phyloP scores from a whole-genome alignment of 176 grass and related monocot species.

The Rhynchospora breviuscula region DNA sequence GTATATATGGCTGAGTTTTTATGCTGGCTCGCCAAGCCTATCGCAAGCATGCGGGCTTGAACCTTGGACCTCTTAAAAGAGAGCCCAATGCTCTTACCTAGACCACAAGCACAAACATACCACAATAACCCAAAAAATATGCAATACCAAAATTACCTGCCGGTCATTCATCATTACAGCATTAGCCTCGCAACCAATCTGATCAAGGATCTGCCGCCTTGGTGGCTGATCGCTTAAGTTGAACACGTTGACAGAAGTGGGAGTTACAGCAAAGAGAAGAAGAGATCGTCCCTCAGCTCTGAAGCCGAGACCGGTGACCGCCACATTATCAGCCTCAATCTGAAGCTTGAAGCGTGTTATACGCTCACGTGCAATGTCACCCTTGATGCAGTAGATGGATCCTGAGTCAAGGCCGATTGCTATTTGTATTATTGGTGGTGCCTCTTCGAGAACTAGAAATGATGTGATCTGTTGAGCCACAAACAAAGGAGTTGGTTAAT shows the following conservation, averaged over 20 bases:
- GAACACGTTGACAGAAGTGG: conserved; percentile 65
- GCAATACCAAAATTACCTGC: conserved; percentile 49
- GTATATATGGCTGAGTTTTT: no score
- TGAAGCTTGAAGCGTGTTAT: conserved; percentile 90
- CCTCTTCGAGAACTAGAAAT: conserved; percentile 96
- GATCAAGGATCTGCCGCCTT: conserved; percentile 73
- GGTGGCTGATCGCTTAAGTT: conserved; percentile 81
- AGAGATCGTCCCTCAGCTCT: conserved; percentile 68
- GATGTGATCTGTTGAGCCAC: conserved; percentile 60
- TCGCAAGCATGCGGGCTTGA: no score
- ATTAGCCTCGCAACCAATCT: conserved; percentile 74
- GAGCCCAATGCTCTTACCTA: no score
- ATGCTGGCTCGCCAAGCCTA: no score
- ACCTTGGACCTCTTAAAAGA: no score
- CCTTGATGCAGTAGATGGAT: conserved; percentile 96
- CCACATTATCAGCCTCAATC: conserved; percentile 41
- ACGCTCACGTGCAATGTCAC: conserved; percentile 79
- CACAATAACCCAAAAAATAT: neutral
- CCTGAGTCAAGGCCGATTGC: conserved; percentile 76
- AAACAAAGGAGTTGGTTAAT: conserved; percentile 15
- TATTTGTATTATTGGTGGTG: conserved; percentile 76
- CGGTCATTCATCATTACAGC: conserved; percentile 78
- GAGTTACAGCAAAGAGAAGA: conserved; percentile 80
- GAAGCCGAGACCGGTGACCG: conserved; percentile 80
- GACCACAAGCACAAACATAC: no score